Percentiles rank a stretch among this genome's conserved stretches.
Conservation (phyloP, 2,329 filamentous ascomycete species). For the Dactylellina parvicollis region DNA sequence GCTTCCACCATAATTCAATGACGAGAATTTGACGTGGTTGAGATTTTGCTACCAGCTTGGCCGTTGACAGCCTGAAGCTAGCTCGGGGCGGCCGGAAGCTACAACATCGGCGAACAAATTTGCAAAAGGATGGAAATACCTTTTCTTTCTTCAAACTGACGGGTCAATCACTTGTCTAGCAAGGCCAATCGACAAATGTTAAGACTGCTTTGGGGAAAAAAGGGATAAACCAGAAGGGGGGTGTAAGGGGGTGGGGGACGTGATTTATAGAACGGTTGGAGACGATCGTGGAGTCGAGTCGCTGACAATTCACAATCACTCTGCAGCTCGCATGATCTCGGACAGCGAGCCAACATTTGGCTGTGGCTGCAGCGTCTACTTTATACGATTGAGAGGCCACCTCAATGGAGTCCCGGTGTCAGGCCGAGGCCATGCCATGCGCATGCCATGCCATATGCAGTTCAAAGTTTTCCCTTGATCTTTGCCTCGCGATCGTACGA, state of each 20-base stretch:
- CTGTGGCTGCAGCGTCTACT: conserved; percentile 20
- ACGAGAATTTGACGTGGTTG: conserved; percentile 31
- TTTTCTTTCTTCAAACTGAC: conserved; percentile 4
- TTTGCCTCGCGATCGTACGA: conserved; percentile 22
- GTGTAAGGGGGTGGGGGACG: background rate
- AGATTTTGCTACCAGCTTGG: conserved; percentile 2
- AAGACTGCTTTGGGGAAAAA: conserved; percentile 3
- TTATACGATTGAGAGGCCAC: conserved; percentile 21
- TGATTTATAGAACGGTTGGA: conserved; percentile 8
- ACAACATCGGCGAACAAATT: background rate
- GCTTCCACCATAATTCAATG: conserved; percentile 18
- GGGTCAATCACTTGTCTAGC: background rate
- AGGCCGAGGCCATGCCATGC: conserved; percentile 5
- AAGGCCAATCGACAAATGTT: conserved; percentile 21
- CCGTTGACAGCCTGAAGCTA: conserved; percentile 12
- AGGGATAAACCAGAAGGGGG: background rate
- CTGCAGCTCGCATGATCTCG: conserved; percentile 37
- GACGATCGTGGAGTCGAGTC: conserved; percentile 17
- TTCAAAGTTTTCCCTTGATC: background rate
- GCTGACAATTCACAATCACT: conserved; percentile 47
- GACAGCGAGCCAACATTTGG: conserved; percentile 4
- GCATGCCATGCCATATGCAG: background rate
- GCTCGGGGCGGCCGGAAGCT: background rate
- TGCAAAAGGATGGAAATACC: conserved; percentile 17
- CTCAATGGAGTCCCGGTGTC: conserved; percentile 12